These are phyloP conservation scores for Wickerhamomyces xylosicus DNA, from an alignment of 805 yeast species.

Conservation along the genomic window DNA sequence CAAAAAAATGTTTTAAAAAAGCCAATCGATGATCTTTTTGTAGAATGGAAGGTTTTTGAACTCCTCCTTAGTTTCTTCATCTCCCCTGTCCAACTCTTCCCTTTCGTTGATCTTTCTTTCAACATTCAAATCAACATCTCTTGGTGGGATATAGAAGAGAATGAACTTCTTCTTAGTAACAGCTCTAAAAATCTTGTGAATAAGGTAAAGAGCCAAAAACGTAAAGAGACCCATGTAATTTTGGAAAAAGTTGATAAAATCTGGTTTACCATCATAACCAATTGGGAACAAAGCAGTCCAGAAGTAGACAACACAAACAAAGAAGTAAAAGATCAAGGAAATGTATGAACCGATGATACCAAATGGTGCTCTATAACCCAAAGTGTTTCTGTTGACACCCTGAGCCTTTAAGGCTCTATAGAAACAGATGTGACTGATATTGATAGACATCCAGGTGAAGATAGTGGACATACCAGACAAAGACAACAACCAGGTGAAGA, in stretches of 20 bases:
- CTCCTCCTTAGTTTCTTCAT: neutral
- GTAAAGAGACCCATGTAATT: slow-evolving; percentile 39
- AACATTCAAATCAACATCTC: slow-evolving; percentile 44
- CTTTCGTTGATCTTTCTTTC: slow-evolving; percentile 30
- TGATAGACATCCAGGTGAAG: slow-evolving; percentile 53
- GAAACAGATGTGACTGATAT: slow-evolving; percentile 44
- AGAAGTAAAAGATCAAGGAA: slow-evolving; percentile 34
- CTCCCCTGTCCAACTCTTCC: neutral
- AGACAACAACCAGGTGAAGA: slow-evolving; percentile 55
- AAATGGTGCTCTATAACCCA: slow-evolving; percentile 40
- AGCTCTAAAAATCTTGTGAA: slow-evolving; percentile 32
- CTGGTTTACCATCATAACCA: slow-evolving; percentile 25
- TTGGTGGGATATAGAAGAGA: slow-evolving; percentile 23
- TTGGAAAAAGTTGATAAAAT: slow-evolving; percentile 35
- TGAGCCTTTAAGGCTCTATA: slow-evolving; percentile 47
- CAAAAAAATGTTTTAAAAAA: no score
- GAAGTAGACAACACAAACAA: slow-evolving; percentile 47
- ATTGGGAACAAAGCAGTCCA: slow-evolving; percentile 58
- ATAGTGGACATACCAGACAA: slow-evolving; percentile 51
- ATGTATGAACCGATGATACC: slow-evolving; percentile 43
- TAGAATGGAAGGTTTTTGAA: neutral
- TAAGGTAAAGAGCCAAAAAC: slow-evolving; percentile 32
- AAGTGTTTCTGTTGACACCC: slow-evolving; percentile 34
- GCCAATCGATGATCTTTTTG: no score
- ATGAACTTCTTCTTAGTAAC: slow-evolving; percentile 15